A percentile compares a stretch with the other conserved stretches of the same genome.
Evolutionary conservation across 345 rosid species (phyloP).

Genomic region (Nasturtium officinale): DNA sequence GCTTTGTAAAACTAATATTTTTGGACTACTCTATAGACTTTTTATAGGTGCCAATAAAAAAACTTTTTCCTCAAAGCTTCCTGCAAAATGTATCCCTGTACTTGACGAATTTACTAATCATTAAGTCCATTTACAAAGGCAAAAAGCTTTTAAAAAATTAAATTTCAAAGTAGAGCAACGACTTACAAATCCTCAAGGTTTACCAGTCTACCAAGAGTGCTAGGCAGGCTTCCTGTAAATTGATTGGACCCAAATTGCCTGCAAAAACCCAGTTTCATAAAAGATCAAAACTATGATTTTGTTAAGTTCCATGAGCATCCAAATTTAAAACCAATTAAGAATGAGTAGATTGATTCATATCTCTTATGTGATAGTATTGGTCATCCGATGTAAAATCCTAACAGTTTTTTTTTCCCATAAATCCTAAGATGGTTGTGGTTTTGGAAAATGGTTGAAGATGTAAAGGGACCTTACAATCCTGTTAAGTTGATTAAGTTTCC

Average conservation of each 20-base stretch:
- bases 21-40: background rate
- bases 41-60: no score
- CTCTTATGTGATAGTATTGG: no score
- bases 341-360: no score
- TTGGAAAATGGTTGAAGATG: background rate
- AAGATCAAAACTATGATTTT: background rate
- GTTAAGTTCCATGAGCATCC: no score
- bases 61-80: background rate
- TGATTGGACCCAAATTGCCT: constrained; percentile 51
- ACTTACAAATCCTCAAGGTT: constrained; percentile 35
- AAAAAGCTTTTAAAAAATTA: no score
- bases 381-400: no score
- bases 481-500: constrained; percentile 50
- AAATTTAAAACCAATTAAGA: no score
- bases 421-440: no score
- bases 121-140: no score
- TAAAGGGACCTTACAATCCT: constrained; percentile 41
- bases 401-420: no score
- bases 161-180: background rate
- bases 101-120: background rate
- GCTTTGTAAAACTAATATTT: background rate
- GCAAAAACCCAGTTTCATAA: background rate
- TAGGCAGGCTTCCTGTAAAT: constrained; percentile 48
- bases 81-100: no score
- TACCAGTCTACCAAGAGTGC: constrained; percentile 36